phyloP scores from a whole-genome alignment of 345 rosid species.

The Arabidopsis thaliana region DNA sequence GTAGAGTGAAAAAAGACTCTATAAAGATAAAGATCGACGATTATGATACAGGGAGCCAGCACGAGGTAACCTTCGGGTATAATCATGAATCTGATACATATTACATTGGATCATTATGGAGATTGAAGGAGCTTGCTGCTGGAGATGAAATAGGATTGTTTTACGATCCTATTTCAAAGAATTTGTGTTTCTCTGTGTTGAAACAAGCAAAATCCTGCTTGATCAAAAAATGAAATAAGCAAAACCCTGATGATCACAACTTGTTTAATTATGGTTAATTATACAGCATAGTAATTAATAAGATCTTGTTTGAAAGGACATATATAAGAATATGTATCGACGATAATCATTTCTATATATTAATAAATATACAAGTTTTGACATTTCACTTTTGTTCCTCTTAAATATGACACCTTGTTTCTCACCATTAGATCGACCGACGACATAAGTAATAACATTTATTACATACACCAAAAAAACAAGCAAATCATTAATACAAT shows the following conservation, averaged over 20 bases:
- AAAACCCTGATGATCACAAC: neutral
- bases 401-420: slow-evolving; percentile 21
- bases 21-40: slow-evolving; percentile 30
- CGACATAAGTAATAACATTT: slow-evolving; percentile 25
- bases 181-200: slow-evolving; percentile 30
- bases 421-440: slow-evolving; percentile 33
- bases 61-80: slow-evolving; percentile 1
- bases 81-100: slow-evolving; percentile 4
- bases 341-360: neutral
- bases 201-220: slow-evolving; percentile 11
- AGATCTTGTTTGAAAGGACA: neutral
- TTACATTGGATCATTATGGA: slow-evolving; percentile 15
- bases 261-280: neutral
- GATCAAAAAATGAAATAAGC: slow-evolving; percentile 1
- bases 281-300: neutral
- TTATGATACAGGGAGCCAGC: slow-evolving; percentile 18
- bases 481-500: slow-evolving; percentile 14
- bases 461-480: slow-evolving; percentile 38
- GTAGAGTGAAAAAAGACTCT: neutral
- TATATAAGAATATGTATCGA: neutral
- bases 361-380: too few species aligned
- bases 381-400: neutral
- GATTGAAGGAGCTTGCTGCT: slow-evolving; percentile 12
- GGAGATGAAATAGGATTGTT: slow-evolving; percentile 33
- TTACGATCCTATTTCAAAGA: slow-evolving; percentile 26